Base-by-base conservation (phyloP, 2,329 filamentous ascomycete genomes). In the Microcyclospora tardicrescens region DNA sequence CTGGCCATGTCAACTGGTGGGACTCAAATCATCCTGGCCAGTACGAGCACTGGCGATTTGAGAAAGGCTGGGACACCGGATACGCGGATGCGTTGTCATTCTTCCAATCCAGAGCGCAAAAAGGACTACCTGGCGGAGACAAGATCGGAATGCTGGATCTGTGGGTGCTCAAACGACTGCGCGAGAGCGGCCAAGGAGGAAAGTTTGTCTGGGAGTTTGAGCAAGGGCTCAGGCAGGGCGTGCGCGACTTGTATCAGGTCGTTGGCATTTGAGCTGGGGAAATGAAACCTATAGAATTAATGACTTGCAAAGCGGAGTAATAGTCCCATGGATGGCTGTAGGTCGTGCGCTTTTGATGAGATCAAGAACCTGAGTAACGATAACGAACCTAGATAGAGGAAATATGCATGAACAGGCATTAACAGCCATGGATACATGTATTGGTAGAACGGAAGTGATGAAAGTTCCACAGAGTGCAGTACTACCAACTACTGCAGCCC, bases 111-210 rank as follows among this genome's bases (percentile, higher is more conserved):
- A 59, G 62, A 28, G 52, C 53, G 32, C 51, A 60, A 33, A 51
- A 55, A 2, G 47, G 50, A 2, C 39, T 64, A 13, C 50, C 53
- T 4, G 64, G 62, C 1, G 67, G 58, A 6, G 72, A 75, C 51
- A 68, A 61, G 49, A 72, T 77, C 54, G 73, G 73, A 6, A 69
- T 66, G 52, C 43, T 73, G 31, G 72, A 77, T 42, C 46, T 75
- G n/a, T 77, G 74, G 73, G 55, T 68, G 11, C 56, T 69, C 51
- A 75, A 73, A 56, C 63, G 73, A 28, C 54, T 77, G 31, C 48
- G 62, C 27, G 71, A 76, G 45, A 65, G 62, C 41, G 67, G 67
- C 2, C 63, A 68, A 44, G 58, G 59, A 29, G 66, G 66, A 9
- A 57, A 58, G 13, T 64, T 62, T 43, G 60, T 66, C n/a, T 71